Conservation (phyloP, 768 basidiomycete genomes). For the Naganishia randhawae region DNA sequence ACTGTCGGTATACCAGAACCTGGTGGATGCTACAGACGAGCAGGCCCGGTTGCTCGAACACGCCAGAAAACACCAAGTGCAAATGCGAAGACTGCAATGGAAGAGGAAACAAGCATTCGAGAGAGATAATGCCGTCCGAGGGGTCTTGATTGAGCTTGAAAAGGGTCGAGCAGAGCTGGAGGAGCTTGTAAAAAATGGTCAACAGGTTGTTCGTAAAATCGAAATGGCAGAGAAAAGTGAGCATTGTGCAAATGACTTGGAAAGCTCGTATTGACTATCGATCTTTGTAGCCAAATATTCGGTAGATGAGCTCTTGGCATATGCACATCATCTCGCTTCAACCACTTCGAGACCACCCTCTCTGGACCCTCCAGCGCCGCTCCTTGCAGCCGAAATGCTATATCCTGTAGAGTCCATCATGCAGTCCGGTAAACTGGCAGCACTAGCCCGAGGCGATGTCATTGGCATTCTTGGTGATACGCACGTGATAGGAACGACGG, state of each 20-base stretch:
- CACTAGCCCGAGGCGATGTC: slow-evolving; percentile 20
- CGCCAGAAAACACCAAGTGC: slow-evolving; percentile 13
- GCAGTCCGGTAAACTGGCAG: slow-evolving; percentile 21
- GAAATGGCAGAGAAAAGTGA: slow-evolving; percentile 24
- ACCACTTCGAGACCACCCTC: slow-evolving; percentile 19
- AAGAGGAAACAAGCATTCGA: slow-evolving; percentile 14
- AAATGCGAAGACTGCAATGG: slow-evolving; percentile 15
- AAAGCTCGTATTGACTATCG: background rate
- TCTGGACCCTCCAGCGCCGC: background rate
- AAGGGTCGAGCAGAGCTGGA: slow-evolving; percentile 5
- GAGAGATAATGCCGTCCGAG: slow-evolving; percentile 17
- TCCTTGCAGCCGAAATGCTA: slow-evolving; percentile 9
- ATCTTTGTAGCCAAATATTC: slow-evolving; percentile 14
- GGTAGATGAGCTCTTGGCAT: slow-evolving; percentile 9
- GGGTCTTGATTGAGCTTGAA: slow-evolving; percentile 12
- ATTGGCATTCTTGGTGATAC: slow-evolving; percentile 20
- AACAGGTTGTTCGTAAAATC: slow-evolving; percentile 62
- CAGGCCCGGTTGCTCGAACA: slow-evolving; percentile 25
- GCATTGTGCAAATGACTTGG: background rate
- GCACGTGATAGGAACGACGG: slow-evolving; percentile 3
- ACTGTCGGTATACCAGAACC: slow-evolving; percentile 2
- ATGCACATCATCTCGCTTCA: slow-evolving; percentile 23
- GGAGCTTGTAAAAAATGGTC: slow-evolving; percentile 53
- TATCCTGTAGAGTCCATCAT: slow-evolving; percentile 22
- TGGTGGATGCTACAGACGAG: slow-evolving; percentile 22